Base-by-base conservation (phyloP, 192 early-diverging fungal species). In the Gaertneriomyces sp. region DNA sequence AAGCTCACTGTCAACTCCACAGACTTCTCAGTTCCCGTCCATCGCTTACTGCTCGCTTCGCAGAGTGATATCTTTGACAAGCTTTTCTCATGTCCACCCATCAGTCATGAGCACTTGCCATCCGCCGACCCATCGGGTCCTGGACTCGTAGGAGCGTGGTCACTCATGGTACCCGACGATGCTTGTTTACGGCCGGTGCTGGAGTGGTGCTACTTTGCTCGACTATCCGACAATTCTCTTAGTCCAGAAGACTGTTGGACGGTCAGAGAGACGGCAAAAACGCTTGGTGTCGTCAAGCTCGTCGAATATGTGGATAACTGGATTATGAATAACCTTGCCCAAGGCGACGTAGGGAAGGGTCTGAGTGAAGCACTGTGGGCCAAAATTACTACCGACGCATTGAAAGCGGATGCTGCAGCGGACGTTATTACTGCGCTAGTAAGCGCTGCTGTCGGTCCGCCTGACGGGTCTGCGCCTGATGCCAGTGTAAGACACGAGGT, bases 181-280 rank as follows among this genome's bases (percentile, higher is more conserved):
- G 5, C 33, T 6, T 40, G 59, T 16, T 53, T 69, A 1, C 67
- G 67, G 5, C 49, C 56, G 7, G 50, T 69, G 2, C 51, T 69
- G 11, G 67, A 69, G 42, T 69, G 60, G 59, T 69, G 67, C 60
- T 69, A 69, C 56, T 69, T 61, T 45, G 8, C 66, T 5, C 40
- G 44, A 5, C 42, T 68, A 4, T 43, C 59, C 6, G 42, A 60
- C 6, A 44, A 11, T 20, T 20, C 58, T 10, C 25, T 69, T 10
- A 61, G 47, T 11, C 16, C 60, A 6, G 40, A n/a, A 16, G 62
- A 61, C 53, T 69, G 58, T 45, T 62, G 67, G 59, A 19, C 41
- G 10, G 12, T 69, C 2, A 51, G 58, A 14, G 16, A 40, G 42
- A 17, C 49, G 38, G 67, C 60, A 6, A 38, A 61, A 49, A 33